Evolutionary conservation across 2,329 filamentous ascomycete species (phyloP).

Genomic region (Diplocarpon mali): DNA sequence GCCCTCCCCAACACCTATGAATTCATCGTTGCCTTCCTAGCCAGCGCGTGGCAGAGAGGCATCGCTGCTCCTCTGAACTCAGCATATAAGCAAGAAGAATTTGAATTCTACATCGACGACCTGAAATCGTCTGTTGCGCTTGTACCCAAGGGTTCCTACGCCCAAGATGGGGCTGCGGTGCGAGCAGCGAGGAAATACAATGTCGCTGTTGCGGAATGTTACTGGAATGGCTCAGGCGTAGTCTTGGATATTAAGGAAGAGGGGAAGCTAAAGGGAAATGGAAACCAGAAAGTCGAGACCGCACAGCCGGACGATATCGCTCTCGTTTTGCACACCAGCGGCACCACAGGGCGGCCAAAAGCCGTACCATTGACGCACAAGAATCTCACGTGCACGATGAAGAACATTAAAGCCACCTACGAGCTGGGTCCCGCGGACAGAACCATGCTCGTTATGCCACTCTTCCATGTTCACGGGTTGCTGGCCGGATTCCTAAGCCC

Average conservation of each 20-base stretch:
- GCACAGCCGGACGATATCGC: slow-evolving; percentile 70
- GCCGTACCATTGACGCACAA: slow-evolving; percentile 72
- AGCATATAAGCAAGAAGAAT: slow-evolving; percentile 80
- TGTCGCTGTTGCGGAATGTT: slow-evolving; percentile 78
- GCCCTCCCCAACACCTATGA: slow-evolving; percentile 77
- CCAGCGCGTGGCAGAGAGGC: slow-evolving; percentile 72
- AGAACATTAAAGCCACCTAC: slow-evolving; percentile 72
- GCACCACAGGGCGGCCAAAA: slow-evolving; percentile 77
- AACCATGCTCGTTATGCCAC: slow-evolving; percentile 80
- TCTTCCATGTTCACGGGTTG: slow-evolving; percentile 86
- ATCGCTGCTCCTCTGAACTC: slow-evolving; percentile 82
- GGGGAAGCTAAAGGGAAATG: slow-evolving; percentile 50
- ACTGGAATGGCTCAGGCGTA: slow-evolving; percentile 63
- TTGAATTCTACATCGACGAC: slow-evolving; percentile 87
- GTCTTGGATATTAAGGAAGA: slow-evolving; percentile 67
- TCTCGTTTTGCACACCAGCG: slow-evolving; percentile 72
- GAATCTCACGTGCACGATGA: slow-evolving; percentile 74
- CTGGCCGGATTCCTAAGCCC: slow-evolving; percentile 73
- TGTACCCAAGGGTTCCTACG: slow-evolving; percentile 60
- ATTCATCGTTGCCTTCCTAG: slow-evolving; percentile 79
- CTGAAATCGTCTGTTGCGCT: slow-evolving; percentile 69
- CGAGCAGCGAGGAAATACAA: slow-evolving; percentile 68
- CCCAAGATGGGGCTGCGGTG: slow-evolving; percentile 57
- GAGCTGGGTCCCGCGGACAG: slow-evolving; percentile 58
- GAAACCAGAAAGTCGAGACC: slow-evolving; percentile 34